These are phyloP conservation scores for Salix suchowensis DNA, from an alignment of 345 rosid species.

Conservation along the genomic window DNA sequence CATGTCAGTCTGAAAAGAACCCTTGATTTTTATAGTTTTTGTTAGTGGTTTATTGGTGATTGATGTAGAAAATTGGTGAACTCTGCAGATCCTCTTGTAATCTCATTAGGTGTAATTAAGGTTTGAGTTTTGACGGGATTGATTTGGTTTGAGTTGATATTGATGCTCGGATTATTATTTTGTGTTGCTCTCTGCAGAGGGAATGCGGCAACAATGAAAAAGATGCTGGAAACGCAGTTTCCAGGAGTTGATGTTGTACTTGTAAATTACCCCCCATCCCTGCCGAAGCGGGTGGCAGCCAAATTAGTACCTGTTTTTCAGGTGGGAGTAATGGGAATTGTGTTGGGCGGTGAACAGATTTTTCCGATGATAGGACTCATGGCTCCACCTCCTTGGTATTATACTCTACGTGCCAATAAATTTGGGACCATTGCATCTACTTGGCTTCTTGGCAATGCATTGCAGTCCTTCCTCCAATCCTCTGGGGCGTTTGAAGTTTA, in stretches of 20 bases:
- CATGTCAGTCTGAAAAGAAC: not conserved
- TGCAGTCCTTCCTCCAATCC: conserved; percentile 81
- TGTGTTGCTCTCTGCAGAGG: conserved; percentile 42
- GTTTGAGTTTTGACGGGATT: not conserved
- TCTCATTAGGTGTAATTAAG: not conserved
- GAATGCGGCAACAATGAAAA: conserved; percentile 69
- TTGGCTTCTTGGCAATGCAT: conserved; percentile 81
- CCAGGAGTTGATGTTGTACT: conserved; percentile 76
- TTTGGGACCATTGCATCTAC: conserved; percentile 82
- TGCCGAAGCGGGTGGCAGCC: conserved; percentile 62
- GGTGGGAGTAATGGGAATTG: conserved; percentile 60
- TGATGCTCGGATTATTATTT: not conserved
- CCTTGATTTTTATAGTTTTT: not conserved
- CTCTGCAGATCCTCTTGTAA: not conserved
- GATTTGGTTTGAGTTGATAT: not conserved
- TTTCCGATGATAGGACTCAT: conserved; percentile 67
- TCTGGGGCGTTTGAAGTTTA: conserved; percentile 86
- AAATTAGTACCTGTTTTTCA: conserved; percentile 68
- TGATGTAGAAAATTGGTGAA: not conserved
- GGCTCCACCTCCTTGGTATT: conserved; percentile 70
- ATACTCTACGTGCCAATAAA: conserved; percentile 65
- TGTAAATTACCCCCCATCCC: conserved; percentile 70
- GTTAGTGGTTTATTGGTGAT: not conserved
- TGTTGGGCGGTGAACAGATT: conserved; percentile 74
- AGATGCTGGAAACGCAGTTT: conserved; percentile 69